Base-by-base conservation (phyloP, 305 asterid species). In the Fraxinus paxiana region DNA sequence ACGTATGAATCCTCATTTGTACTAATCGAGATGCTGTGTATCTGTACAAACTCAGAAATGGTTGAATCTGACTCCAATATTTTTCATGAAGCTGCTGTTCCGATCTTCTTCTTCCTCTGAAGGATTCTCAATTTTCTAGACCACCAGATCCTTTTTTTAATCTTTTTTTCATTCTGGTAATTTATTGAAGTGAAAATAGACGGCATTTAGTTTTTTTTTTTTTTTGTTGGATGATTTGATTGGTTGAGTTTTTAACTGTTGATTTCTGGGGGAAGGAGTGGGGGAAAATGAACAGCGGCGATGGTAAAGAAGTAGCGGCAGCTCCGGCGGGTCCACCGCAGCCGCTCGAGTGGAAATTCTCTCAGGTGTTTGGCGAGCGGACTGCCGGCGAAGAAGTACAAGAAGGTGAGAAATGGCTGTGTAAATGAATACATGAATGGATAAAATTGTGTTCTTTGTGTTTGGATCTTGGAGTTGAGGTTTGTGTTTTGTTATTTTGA, bases 331-430 rank as follows among this genome's bases (percentile, higher is more conserved):
- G 91, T 79, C 93, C 97, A 83, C 90, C 93, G 78, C 81, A 90
- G 92, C 94, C 96, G 85, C 97, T 93, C 69, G 99, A 94, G 82
- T 96, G 99, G 99, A 96, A 92, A 90, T 96, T 96, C 85, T 96
- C 99, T 73, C 99, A 96, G 92, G 98, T 96, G 80, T 96, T 96
- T 79, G 99, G 99, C 77, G 99, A 96, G 89, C 93, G 98, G 82
- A 82, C 98, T 77, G 97, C 98, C 77, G 99, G 99, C 4, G 99
- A 96, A 77, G 98, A 96, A 90, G 99, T 96, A 56, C 99, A 96
- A 87, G 99, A 96, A 96, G 99, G 99, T 94, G 87, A 75, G 18
- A 37, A 74, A 35, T 22, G n/a, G 20, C 6, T 74, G 33, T 48
- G 10, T 81, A 73, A 77, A 79, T 81, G n/a, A 12, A 59, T 81